A percentile compares a stretch with the other conserved stretches of the same genome.
Conservation (phyloP, 1,139 yeast genomes). For the Geotrichum citri-aurantii region DNA sequence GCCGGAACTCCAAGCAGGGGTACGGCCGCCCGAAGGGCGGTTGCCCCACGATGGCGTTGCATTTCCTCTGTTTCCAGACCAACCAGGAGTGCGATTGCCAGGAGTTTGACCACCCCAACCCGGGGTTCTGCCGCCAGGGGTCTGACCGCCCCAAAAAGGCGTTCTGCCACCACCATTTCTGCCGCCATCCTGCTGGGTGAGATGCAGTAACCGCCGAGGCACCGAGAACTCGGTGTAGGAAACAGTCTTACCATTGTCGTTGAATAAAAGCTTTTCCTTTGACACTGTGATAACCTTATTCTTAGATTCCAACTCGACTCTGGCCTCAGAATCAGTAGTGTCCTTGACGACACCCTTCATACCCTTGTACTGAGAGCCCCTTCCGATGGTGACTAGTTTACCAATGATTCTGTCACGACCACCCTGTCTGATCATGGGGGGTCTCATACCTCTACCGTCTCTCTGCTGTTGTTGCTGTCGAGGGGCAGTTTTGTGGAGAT, state of each 20-base stretch:
- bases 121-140: slow-evolving; percentile 47
- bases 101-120: slow-evolving; percentile 41
- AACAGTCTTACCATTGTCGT: slow-evolving; percentile 56
- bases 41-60: slow-evolving; percentile 47
- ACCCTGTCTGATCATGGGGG: slow-evolving; percentile 44
- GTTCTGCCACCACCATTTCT: slow-evolving; percentile 23
- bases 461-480: slow-evolving; percentile 36
- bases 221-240: slow-evolving; percentile 79
- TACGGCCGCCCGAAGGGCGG: slow-evolving; percentile 36
- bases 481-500: slow-evolving; percentile 49
- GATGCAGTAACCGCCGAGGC: slow-evolving; percentile 36
- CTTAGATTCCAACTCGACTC: slow-evolving; percentile 90
- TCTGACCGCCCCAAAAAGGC: slow-evolving; percentile 32
- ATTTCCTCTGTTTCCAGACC: slow-evolving; percentile 35
- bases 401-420: slow-evolving; percentile 74
- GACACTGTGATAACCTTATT: slow-evolving; percentile 81
- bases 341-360: slow-evolving; percentile 90
- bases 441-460: slow-evolving; percentile 37
- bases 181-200: slow-evolving; percentile 19
- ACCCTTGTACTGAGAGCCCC: slow-evolving; percentile 88
- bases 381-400: slow-evolving; percentile 78
- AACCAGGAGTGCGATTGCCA: slow-evolving; percentile 32
- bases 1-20: slow-evolving; percentile 44
- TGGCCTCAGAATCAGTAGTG: slow-evolving; percentile 83
- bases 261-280: slow-evolving; percentile 68